Base-by-base conservation (phyloP, 2,329 filamentous ascomycete species). In the Coleophoma cylindrospora region DNA sequence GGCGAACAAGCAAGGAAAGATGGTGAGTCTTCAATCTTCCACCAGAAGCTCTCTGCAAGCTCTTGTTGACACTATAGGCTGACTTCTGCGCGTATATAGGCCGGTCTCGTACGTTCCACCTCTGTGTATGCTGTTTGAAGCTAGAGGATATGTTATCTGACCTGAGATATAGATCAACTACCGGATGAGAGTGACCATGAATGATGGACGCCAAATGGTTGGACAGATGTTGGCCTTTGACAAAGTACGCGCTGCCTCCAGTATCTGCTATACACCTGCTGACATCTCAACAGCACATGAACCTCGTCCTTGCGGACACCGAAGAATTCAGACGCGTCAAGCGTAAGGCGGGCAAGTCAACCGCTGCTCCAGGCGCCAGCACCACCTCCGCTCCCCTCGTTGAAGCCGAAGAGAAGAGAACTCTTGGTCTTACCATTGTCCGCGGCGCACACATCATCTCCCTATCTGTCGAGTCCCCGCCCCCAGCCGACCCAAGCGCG, bases 161-260 rank as follows among this genome's bases (percentile, higher is more conserved):
- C 27, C 41, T 36, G 34, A 40, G 43, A 34, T 57, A 40, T 67
- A 97, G 94, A 95, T 99, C 80, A 97, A 99, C 77, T 97, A 95
- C 79, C 90, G 92, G 73, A 97, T 99, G 91, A 87, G 92, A 68
- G 87, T 96, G 58, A 97, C 91, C 50, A 80, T 99, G 69, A 90
- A 89, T 66, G 94, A 99, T 74, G 90, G 90, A 58, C 86, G 94
- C 66, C 90, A 96, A 71, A 95, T 99, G 85, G 91, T 91, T 38
- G 94, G 91, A 55, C 91, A 97, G 71, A 96, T 99, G 89, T 82
- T 99, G 61, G 94, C 94, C 49, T 99, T 97, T 66, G 94, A 99
- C 72, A 97, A 97, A 83, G 90, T 92, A 72, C 33, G 52, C 19
- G 21, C 15, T 12, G 17, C 7, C 41, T 11, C 11, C 17, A 15